Evolutionary conservation across 1,284 basidiomycete genomes (phyloP).

Genomic region (Exobasidium cylindrosporum): DNA sequence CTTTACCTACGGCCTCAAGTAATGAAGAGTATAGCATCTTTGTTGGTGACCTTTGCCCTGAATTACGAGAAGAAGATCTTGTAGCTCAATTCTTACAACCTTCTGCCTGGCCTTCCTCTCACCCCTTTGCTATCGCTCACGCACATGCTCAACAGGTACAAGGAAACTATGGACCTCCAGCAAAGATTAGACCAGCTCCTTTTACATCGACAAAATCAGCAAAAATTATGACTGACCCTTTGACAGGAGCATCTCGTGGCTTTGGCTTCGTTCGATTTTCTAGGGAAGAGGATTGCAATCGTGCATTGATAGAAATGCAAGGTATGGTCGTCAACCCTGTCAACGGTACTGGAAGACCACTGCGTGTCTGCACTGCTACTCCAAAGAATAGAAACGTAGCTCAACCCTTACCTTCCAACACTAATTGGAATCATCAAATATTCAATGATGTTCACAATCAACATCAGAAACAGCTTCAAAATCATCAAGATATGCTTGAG

Average conservation of each 20-base stretch:
- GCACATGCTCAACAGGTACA: constrained; percentile 40
- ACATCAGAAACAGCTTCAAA: neutral
- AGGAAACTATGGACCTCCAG: constrained; percentile 33
- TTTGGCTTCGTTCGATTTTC: constrained; percentile 50
- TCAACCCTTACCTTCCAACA: neutral
- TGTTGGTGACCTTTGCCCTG: constrained; percentile 30
- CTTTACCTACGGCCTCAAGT: constrained; percentile 12
- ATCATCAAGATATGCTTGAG: neutral
- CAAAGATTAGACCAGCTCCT: constrained; percentile 37
- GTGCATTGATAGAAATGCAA: constrained; percentile 53
- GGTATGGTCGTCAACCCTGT: constrained; percentile 28
- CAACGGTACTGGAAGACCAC: constrained; percentile 37
- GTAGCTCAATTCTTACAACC: constrained; percentile 45
- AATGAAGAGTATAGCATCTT: constrained; percentile 43
- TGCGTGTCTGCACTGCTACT: constrained; percentile 45
- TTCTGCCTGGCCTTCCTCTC: constrained; percentile 39
- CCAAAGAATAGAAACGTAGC: constrained; percentile 35
- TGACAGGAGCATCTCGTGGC: constrained; percentile 39
- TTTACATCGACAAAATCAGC: constrained; percentile 45
- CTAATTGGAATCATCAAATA: neutral
- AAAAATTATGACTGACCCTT: constrained; percentile 45
- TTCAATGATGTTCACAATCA: neutral
- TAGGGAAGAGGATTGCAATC: constrained; percentile 37
- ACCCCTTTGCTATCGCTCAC: constrained; percentile 41
- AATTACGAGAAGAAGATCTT: constrained; percentile 48